Evolutionary conservation across 179 eudicot species (phyloP).

Genomic region (Silene noctiflora): DNA sequence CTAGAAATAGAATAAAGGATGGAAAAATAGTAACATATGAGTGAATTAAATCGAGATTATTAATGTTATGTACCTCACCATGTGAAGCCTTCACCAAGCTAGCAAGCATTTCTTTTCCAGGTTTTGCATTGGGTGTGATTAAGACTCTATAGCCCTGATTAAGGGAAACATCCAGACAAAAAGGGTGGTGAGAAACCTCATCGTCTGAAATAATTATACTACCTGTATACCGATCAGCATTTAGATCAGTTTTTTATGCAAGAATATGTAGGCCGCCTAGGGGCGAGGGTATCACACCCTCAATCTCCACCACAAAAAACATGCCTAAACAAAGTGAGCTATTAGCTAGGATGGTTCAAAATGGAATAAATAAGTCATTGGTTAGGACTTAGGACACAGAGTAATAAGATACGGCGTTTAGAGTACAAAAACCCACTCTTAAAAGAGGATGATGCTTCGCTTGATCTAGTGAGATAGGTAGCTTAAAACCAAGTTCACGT

Average conservation of each 20-base stretch:
- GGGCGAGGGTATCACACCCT: neutral
- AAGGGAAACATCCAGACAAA: conserved; percentile 3
- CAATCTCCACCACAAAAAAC: too few relatives aligned
- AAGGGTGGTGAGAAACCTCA: neutral
- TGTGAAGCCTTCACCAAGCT: conserved; percentile 67
- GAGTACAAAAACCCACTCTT: conserved; percentile 34
- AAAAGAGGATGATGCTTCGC: conserved; percentile 60
- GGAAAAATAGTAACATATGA: neutral
- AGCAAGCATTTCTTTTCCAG: conserved; percentile 55
- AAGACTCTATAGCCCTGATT: conserved; percentile 59
- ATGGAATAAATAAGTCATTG: neutral
- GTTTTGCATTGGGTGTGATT: conserved; percentile 63
- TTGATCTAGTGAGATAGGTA: conserved; percentile 54
- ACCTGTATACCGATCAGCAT: neutral
- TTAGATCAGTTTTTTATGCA: neutral
- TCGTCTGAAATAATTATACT: neutral
- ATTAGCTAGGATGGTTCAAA: neutral
- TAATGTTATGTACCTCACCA: conserved; percentile 48
- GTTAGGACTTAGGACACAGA: neutral
- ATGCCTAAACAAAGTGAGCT: neutral
- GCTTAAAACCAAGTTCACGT: conserved; percentile 63
- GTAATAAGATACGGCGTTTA: conserved; percentile 3
- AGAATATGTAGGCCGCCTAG: neutral
- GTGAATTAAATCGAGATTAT: neutral
- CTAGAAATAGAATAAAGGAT: neutral